These are phyloP conservation scores for Lasiosphaeria hispida DNA, from an alignment of 495 filamentous ascomycete species.

Conservation along the genomic window DNA sequence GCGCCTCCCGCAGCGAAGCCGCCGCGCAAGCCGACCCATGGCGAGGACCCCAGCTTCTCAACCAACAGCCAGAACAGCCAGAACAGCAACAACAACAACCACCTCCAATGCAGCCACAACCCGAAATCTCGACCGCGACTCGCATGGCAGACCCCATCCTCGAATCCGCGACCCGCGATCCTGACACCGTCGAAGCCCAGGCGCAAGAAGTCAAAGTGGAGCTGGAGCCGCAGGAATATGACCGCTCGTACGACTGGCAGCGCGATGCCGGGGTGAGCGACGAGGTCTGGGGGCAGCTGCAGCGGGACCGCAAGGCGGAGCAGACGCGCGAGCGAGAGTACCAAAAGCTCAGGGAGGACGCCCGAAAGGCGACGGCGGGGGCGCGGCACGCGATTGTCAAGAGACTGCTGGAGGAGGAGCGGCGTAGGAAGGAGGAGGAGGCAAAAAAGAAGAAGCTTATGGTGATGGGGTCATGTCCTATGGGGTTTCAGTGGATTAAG, in stretches of 20 bases:
- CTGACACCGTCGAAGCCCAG: neutral
- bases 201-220: neutral
- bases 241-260: neutral
- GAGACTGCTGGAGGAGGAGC: constrained; percentile 31
- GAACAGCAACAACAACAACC: neutral
- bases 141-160: too few relatives aligned
- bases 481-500: constrained; percentile 56
- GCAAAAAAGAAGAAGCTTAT: constrained; percentile 43
- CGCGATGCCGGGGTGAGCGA: constrained; percentile 61
- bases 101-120: too few relatives aligned
- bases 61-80: neutral
- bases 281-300: constrained; percentile 59
- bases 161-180: neutral
- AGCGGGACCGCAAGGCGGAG: constrained; percentile 43
- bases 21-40: neutral
- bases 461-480: constrained; percentile 49
- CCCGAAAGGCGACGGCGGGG: constrained; percentile 19
- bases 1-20: constrained; percentile 25
- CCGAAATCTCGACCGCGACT: too few relatives aligned
- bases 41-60: neutral
- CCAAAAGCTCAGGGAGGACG: constrained; percentile 20
- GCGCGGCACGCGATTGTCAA: constrained; percentile 30
- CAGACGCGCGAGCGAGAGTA: constrained; percentile 33
- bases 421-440: constrained; percentile 37
- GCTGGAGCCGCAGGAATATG: neutral